Base-by-base conservation (phyloP, 805 yeast species). In the Clavispora carvajalis region DNA sequence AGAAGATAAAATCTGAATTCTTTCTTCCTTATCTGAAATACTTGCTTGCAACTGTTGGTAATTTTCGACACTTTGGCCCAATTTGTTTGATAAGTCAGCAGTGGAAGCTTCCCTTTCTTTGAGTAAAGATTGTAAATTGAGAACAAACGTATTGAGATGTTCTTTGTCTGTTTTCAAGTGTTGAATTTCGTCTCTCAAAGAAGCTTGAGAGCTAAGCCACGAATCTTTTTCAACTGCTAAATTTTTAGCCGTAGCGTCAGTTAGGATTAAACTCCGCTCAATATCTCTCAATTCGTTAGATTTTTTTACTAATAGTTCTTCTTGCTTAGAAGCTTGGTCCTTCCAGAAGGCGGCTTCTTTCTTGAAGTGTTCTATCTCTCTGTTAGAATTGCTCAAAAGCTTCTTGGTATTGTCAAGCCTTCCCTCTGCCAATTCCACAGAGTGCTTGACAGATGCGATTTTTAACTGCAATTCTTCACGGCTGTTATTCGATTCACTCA, bases 41-140 rank as follows among this genome's bases (percentile, higher is more conserved):
- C 69, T 75, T 5, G 65, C 61, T 50, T 74, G 77, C 26, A 73
- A 58, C 2, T 49, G 41, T 11, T 71, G 65, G 33, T 80, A 63
- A 18, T 72, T 58, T 34, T 73, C 74, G 9, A 80, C 62, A 36
- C 77, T 79, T 18, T 65, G 59, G 7, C 71, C 53, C 38, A 79
- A 68, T 31, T 82, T 65, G 11, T 66, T 59, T 16, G 79, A 69
- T 4, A 80, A 54, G 28, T 78, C 81, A 16, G 63, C 55, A 35
- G 74, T 68, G 5, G 76, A 63, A 1, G 60, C 48, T 37, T 82
- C 84, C 39, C 89, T 71, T 54, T 85, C 90, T 38, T 69, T 69
- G 41, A 79, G 77, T 29, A 78, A 54, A 2, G 78, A 53, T 58
- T 85, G 91, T 34, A 86, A 61, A 50, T 74, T 82, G 7, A 74